phyloP scores from a whole-genome alignment of 164 flowering plant genomes.

The Berberis thunbergii region DNA sequence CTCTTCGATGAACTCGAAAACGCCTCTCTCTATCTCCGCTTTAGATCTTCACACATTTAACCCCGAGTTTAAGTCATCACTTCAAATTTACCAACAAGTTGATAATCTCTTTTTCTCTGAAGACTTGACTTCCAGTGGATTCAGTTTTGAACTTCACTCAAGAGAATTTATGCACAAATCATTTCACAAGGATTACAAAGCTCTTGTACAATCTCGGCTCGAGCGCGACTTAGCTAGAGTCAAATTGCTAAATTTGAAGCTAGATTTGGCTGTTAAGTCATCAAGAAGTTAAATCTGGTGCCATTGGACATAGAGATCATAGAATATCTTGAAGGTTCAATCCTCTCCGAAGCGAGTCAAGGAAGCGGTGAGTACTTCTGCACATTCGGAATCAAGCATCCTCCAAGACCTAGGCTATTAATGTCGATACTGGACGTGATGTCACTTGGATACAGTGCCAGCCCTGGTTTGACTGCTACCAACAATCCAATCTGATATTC shows the following conservation, averaged over 20 bases:
- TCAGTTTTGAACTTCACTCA: slow-evolving; percentile 2
- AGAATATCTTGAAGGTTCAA: slow-evolving; percentile 37
- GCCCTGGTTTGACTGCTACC: slow-evolving; percentile 88
- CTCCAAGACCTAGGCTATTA: slow-evolving; percentile 53
- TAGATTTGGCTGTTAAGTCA: slow-evolving; percentile 32
- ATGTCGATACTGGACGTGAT: slow-evolving; percentile 92
- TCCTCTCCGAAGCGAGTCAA: slow-evolving; percentile 65
- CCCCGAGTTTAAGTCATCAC: no score
- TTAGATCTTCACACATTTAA: no score
- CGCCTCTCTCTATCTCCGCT: no score
- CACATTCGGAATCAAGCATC: slow-evolving; percentile 67
- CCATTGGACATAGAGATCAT: slow-evolving; percentile 20
- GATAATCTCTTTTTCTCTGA: no score
- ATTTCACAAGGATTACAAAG: slow-evolving; percentile 41
- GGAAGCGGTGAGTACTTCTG: slow-evolving; percentile 97
- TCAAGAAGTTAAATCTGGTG: slow-evolving; percentile 34
- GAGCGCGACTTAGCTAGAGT: slow-evolving; percentile 66
- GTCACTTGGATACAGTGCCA: slow-evolving; percentile 90
- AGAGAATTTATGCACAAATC: slow-evolving; percentile 2
- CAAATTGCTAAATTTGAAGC: slow-evolving; percentile 24
- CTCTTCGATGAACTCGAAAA: no score
- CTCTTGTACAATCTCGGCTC: slow-evolving; percentile 42
- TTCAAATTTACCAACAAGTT: no score
- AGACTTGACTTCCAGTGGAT: background rate
- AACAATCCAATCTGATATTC: slow-evolving; percentile 84